phyloP scores from a whole-genome alignment of 2,329 filamentous ascomycete genomes.

The Sporothrix inflata region DNA sequence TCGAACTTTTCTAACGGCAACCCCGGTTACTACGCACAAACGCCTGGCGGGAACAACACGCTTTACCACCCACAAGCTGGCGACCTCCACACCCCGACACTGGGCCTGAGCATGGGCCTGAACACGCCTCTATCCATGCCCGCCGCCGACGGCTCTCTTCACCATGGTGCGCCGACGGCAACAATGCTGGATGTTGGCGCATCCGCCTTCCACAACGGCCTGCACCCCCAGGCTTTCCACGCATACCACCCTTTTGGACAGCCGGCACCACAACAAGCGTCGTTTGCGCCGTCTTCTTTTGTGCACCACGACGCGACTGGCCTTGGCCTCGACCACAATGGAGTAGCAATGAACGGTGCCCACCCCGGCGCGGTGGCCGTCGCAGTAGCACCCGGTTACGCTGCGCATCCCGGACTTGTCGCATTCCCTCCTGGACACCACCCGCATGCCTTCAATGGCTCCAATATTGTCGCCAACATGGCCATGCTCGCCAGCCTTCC shows the following conservation, averaged over 20 bases:
- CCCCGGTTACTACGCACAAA: constrained; percentile 79
- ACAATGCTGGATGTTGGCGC: constrained; percentile 64
- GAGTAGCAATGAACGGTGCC: constrained; percentile 66
- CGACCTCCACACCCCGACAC: constrained; percentile 81
- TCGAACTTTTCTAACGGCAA: constrained; percentile 77
- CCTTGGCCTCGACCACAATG: constrained; percentile 70
- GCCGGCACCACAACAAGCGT: constrained; percentile 56
- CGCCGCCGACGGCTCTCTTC: constrained; percentile 66
- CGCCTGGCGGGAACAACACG: constrained; percentile 77
- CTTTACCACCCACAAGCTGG: constrained; percentile 82
- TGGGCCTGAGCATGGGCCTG: constrained; percentile 74
- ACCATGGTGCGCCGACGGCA: constrained; percentile 51
- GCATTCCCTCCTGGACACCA: constrained; percentile 28
- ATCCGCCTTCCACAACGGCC: constrained; percentile 63
- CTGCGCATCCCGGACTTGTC: constrained; percentile 24
- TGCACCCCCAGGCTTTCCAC: constrained; percentile 55
- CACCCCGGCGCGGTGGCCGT: constrained; percentile 38
- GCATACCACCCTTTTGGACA: constrained; percentile 74
- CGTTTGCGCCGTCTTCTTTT: constrained; percentile 79
- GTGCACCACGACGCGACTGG: constrained; percentile 79
- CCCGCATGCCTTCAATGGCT: constrained; percentile 23
- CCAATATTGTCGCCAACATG: constrained; percentile 34
- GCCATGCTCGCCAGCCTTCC: constrained; percentile 54
- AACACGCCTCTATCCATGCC: constrained; percentile 82
- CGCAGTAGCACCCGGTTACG: neutral